phyloP scores from a whole-genome alignment of 352 stramenopile genomes.

The Globisporangium cylindrosporum region DNA sequence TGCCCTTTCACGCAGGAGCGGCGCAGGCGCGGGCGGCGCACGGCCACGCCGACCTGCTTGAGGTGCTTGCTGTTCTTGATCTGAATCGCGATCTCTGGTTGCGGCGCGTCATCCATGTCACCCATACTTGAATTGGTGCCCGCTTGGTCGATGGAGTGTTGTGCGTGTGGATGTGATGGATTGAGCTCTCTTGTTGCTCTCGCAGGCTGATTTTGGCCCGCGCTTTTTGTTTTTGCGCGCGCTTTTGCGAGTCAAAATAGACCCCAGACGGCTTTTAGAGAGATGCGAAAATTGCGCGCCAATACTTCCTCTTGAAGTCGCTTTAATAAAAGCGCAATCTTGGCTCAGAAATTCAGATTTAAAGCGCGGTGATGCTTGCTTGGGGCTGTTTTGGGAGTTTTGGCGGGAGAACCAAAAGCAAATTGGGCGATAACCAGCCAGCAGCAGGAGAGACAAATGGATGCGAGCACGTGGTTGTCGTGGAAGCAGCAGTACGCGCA shows the following conservation, averaged over 20 bases:
- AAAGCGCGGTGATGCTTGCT: not conserved
- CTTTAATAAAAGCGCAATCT: not conserved
- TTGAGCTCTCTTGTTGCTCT: not conserved
- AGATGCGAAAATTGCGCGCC: not conserved
- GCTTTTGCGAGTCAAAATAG: not conserved
- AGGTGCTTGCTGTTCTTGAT: constrained; percentile 79
- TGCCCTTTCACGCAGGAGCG: constrained; percentile 74
- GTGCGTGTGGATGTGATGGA: not conserved
- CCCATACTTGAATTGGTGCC: constrained; percentile 24
- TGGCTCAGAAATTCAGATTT: not conserved
- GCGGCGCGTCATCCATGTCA: constrained; percentile 39
- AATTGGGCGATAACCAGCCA: not conserved
- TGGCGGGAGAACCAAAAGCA: constrained; percentile 2
- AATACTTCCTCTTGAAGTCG: not conserved
- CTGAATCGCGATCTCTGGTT: constrained; percentile 72
- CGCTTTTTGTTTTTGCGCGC: not conserved
- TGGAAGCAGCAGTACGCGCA: constrained; percentile 19
- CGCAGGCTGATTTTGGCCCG: not conserved
- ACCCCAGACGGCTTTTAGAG: not conserved
- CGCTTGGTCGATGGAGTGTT: not conserved
- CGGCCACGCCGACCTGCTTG: constrained; percentile 79
- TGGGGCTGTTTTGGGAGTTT: not conserved
- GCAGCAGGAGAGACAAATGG: not conserved
- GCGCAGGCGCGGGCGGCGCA: constrained; percentile 65
- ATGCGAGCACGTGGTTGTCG: not conserved